These are phyloP conservation scores for Discostella pseudostelligera DNA, from an alignment of 108 stramenopile species.

Conservation along the genomic window DNA sequence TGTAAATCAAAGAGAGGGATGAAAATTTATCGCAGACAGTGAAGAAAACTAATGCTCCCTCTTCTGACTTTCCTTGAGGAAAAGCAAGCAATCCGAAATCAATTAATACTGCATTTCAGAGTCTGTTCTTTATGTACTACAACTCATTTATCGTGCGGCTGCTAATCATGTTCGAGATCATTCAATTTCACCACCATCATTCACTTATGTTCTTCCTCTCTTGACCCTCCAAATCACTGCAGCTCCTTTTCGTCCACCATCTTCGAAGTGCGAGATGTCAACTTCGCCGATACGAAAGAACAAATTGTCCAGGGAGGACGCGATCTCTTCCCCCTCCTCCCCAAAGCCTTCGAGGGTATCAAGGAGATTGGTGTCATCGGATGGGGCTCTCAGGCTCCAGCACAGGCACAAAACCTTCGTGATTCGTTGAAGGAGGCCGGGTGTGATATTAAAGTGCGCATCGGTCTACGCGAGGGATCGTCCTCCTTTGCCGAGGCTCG, in stretches of 20 bases:
- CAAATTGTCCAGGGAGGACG: slow-evolving; percentile 97
- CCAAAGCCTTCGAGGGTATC: slow-evolving; percentile 95
- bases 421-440: slow-evolving; percentile 87
- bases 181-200: not conserved
- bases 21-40: slow-evolving; percentile 20
- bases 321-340: slow-evolving; percentile 92
- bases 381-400: slow-evolving; percentile 98
- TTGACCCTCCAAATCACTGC: not conserved
- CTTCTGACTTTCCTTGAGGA: slow-evolving; percentile 43
- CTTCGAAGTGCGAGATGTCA: slow-evolving; percentile 84
- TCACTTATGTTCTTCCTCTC: not conserved
- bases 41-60: slow-evolving; percentile 47
- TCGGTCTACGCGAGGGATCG: slow-evolving; percentile 94
- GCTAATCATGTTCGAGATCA: not conserved
- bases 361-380: slow-evolving; percentile 96
- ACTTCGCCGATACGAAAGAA: slow-evolving; percentile 89
- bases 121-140: slow-evolving; percentile 15
- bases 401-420: slow-evolving; percentile 95
- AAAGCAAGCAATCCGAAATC: slow-evolving; percentile 51
- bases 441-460: slow-evolving; percentile 85
- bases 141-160: not conserved
- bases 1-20: not conserved
- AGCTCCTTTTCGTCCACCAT: slow-evolving; percentile 80
- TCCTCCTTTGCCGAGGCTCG: slow-evolving; percentile 87
- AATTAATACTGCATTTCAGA: slow-evolving; percentile 45